Evolutionary conservation across 768 basidiomycete species (phyloP), one percentile per base, ranked within the genome.

Genomic region (Lentinus brumalis): DNA sequence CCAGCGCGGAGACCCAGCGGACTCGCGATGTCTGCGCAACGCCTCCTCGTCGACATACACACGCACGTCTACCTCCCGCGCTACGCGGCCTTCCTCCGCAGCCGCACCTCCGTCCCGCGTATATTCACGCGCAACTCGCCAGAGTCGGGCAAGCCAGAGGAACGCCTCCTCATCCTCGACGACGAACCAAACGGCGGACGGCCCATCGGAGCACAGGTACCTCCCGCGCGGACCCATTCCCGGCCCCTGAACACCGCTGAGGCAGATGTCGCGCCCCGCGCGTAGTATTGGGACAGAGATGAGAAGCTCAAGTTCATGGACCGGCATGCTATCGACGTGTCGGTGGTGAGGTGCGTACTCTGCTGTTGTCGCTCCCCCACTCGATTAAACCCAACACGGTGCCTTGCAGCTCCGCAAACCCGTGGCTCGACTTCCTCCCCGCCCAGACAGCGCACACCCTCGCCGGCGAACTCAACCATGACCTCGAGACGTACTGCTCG

Each of bases 291-390:
- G 89, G 89, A 92, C 61, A 72, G 85, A 49, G 76, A 78, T 58
- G 87, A 89, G 70, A 95, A 95, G 74, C 76, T 96, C 45, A 79
- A 78, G 66, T 96, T 95, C 72, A 96, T 95, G 93, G 85, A 91
- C 67, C 82, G 71, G 64, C 93, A 95, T 71, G 85, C 83, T 18
- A 94, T 94, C 44, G 85, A 91, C 71, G 75, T 92, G 45, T 92
- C 89, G 16, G 81, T 93, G 32, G 87, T 92, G 57, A 91, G 89
- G 90, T 88, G 57, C 21, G 70, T 50, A 18, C 45, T 26, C 21
- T 26, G 21, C 2, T 26, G 21, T 26, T 26, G 21, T 26, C 21
- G 21, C 21, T 26, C 21, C 2, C 21, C 18, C 54, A 50, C 30
- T 35, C 40, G 61, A 32, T n/a, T 9, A n/a, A 21, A 29, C 15